A percentile compares a stretch with the other conserved stretches of the same genome.
These are phyloP conservation scores for Plasmopara viticola DNA, from an alignment of 352 stramenopile species.

Conservation along the genomic window DNA sequence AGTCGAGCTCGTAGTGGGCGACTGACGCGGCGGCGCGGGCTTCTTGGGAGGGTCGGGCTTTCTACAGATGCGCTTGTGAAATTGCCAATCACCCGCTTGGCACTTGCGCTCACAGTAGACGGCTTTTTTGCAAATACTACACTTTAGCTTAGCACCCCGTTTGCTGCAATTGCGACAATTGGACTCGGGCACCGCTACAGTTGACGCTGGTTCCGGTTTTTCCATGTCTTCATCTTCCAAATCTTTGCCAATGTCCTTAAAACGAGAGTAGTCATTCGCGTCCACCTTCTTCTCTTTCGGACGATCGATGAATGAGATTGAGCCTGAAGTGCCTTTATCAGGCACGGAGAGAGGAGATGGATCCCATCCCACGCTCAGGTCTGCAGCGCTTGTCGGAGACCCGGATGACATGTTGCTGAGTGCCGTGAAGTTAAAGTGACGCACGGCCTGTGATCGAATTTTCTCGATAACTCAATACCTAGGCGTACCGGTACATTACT, in stretches of 20 bases:
- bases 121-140: constrained; percentile 82
- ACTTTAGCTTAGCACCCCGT: constrained; percentile 73
- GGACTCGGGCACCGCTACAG: constrained; percentile 2
- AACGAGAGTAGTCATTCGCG: constrained; percentile 84
- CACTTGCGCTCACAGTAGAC: constrained; percentile 76
- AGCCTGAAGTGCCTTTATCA: constrained; percentile 17
- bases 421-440: constrained; percentile 6
- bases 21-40: constrained; percentile 24
- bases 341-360: constrained; percentile 22
- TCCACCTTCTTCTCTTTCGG: constrained; percentile 61
- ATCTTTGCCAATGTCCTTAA: constrained; percentile 62
- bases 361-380: constrained; percentile 45
- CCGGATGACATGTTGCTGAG: constrained; percentile 16
- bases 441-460: constrained; percentile 10
- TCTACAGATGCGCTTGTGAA: constrained; percentile 86
- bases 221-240: constrained; percentile 31
- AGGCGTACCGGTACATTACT: neutral
- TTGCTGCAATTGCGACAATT: constrained; percentile 79
- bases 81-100: constrained; percentile 79
- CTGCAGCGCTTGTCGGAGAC: constrained; percentile 18
- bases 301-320: constrained; percentile 51
- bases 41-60: constrained; percentile 65
- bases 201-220: constrained; percentile 6
- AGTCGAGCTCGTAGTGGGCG: constrained; percentile 8
- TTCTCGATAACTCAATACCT: constrained; percentile 12